Evolutionary conservation across 2,329 filamentous ascomycete species (phyloP), one percentile per base, ranked within the genome.

Genomic region (Penicillium sp.): DNA sequence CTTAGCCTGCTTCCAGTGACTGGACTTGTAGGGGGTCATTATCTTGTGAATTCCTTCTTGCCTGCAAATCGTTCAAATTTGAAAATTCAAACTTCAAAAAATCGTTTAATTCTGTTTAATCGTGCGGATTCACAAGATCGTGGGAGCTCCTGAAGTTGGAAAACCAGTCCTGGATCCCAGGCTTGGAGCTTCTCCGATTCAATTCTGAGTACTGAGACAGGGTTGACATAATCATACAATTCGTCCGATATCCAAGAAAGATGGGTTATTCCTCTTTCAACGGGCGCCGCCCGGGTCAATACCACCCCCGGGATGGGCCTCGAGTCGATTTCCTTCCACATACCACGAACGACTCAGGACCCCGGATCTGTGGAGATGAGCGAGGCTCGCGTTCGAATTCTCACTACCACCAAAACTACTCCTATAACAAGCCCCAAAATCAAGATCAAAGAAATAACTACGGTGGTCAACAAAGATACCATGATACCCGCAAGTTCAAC

Each of bases 141-240:
- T 47, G 47, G 28, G 50, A 53, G 28, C 42, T 49, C 39, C 48
- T 39, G 34, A 59, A 61, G 60, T 62, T 24, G 52, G 52, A 62
- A 62, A 62, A 51, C 57, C 51, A 49, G 52, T 39, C 41, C 49
- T 59, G 56, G 54, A 52, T 33, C 31, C 15, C 31, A 28, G 55
- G 54, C 29, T 45, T 39, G 34, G 38, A 54, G 52, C 47, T 33
- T 33, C 31, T 33, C 31, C n/a, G n/a, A 13, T 33, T 33, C 13
- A 13, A 33, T n/a, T 33, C 47, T 36, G 16, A 41, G 34, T 26
- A 6, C 26, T 41, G 24, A 49, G 36, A 26, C 34, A 12, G n/a
- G n/a, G 45, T 28, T 31, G 6, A n/a, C 31, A 28, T 8, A 26
- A 28, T 16, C 26, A 39, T 12, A 26, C 13, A 26, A 13, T 45